These are phyloP conservation scores for Monosporascus sp. DNA, from an alignment of 2,329 filamentous ascomycete genomes.

Conservation along the genomic window DNA sequence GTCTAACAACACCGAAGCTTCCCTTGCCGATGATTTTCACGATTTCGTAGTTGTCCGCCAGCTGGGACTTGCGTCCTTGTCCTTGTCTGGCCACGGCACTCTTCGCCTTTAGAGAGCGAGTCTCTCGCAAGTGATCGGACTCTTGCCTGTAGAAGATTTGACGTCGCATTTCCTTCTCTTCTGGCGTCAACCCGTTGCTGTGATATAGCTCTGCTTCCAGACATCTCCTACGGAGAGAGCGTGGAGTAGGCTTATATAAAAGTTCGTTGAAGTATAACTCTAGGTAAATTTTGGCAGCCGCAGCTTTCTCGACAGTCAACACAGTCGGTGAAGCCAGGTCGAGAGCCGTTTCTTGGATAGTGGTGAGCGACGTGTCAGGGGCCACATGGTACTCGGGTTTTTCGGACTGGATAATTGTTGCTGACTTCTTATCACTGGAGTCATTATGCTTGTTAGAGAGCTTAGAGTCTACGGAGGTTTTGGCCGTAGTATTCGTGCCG, in stretches of 20 bases:
- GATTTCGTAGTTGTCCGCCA: slow-evolving; percentile 67
- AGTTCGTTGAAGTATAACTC: slow-evolving; percentile 80
- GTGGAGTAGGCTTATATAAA: slow-evolving; percentile 50
- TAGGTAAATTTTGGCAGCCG: slow-evolving; percentile 78
- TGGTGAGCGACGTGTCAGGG: slow-evolving; percentile 22
- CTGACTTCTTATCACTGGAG: slow-evolving; percentile 23
- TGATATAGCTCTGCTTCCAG: slow-evolving; percentile 60
- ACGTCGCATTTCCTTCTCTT: slow-evolving; percentile 50
- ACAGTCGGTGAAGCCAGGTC: slow-evolving; percentile 30
- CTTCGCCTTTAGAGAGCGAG: slow-evolving; percentile 62
- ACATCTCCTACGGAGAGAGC: slow-evolving; percentile 55
- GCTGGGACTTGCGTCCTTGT: slow-evolving; percentile 39
- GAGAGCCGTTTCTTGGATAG: slow-evolving; percentile 29
- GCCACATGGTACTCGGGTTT: slow-evolving; percentile 16
- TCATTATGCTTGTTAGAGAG: slow-evolving; percentile 25
- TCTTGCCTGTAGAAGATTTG: slow-evolving; percentile 62
- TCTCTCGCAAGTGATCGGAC: slow-evolving; percentile 68
- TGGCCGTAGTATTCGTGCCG: slow-evolving; percentile 27
- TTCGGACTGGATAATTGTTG: slow-evolving; percentile 22
- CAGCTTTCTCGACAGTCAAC: slow-evolving; percentile 68
- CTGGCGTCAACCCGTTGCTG: slow-evolving; percentile 44
- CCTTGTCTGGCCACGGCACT: slow-evolving; percentile 37
- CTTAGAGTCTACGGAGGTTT: slow-evolving; percentile 39
- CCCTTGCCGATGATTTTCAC: slow-evolving; percentile 84
- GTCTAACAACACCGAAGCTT: slow-evolving; percentile 85